These are phyloP conservation scores for Triticum dicoccoides DNA, from an alignment of 176 grass and related monocot genomes.

Conservation along the genomic window DNA sequence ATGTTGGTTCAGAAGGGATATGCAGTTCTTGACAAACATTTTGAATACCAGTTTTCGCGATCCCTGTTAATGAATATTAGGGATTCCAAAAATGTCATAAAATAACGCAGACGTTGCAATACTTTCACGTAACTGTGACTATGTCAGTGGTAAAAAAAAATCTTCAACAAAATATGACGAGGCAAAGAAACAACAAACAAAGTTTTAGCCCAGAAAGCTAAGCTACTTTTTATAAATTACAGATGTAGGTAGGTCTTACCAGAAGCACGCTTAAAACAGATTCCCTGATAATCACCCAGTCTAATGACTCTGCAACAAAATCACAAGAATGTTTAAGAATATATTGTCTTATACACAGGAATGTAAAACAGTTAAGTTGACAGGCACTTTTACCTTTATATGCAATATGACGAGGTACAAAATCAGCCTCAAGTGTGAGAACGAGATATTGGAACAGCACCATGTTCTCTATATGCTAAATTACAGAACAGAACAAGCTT, in stretches of 20 bases:
- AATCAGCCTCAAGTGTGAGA: slow-evolving; percentile 71
- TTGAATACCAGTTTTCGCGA: slow-evolving; percentile 67
- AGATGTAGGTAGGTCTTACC: slow-evolving; percentile 44
- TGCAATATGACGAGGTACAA: slow-evolving; percentile 58
- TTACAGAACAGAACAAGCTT: slow-evolving; percentile 26
- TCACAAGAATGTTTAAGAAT: slow-evolving; percentile 23
- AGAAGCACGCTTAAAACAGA: slow-evolving; percentile 70
- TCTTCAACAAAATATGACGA: slow-evolving; percentile 10
- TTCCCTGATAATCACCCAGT: slow-evolving; percentile 84
- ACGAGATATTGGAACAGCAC: slow-evolving; percentile 80
- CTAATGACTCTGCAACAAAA: slow-evolving; percentile 60
- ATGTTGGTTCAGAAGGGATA: slow-evolving; percentile 53
- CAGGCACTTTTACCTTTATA: slow-evolving; percentile 64
- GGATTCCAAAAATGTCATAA: slow-evolving; percentile 5
- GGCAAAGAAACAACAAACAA: not conserved
- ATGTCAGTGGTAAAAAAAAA: not conserved
- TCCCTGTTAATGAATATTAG: slow-evolving; percentile 45
- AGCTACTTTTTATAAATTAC: slow-evolving; percentile 17
- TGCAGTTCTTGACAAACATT: slow-evolving; percentile 69
- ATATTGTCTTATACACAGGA: not conserved
- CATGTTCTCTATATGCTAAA: slow-evolving; percentile 64
- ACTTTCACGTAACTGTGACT: slow-evolving; percentile 12
- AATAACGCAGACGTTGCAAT: slow-evolving; percentile 27
- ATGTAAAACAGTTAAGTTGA: slow-evolving; percentile 3
- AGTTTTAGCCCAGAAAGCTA: not conserved